A percentile compares a stretch with the other conserved stretches of the same genome.
Conservation (phyloP, 2,329 filamentous ascomycete genomes). For the Sporothrix schenckii region DNA sequence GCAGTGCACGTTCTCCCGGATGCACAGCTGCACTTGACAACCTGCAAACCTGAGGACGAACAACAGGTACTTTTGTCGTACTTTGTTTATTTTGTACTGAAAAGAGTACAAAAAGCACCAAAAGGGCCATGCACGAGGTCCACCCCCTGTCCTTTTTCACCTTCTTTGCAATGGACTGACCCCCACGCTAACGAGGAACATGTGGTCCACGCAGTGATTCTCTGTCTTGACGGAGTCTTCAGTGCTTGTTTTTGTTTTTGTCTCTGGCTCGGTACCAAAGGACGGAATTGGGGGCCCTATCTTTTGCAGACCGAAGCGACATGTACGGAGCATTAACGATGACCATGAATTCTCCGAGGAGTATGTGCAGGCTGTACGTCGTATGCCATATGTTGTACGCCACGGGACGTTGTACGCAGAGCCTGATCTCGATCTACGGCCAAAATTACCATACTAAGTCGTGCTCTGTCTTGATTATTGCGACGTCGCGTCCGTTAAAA, state of each 20-base stretch:
- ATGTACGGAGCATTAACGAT: background rate
- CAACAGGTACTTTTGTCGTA: background rate
- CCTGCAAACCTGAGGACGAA: background rate
- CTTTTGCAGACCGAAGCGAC: background rate
- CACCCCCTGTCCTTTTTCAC: too few species aligned
- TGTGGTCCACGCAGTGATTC: background rate
- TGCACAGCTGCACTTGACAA: background rate
- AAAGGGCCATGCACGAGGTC: too few species aligned
- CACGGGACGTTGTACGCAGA: too few species aligned
- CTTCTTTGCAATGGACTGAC: background rate
- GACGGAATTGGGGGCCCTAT: background rate
- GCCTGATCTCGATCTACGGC: background rate
- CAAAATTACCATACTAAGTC: too few species aligned
- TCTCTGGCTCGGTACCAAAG: background rate
- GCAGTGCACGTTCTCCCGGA: constrained; percentile 20
- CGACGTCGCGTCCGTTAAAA: too few species aligned
- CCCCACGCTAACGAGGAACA: constrained; percentile 15
- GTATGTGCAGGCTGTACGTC: background rate
- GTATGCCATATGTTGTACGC: too few species aligned
- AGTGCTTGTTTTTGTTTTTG: background rate
- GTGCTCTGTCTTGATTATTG: too few species aligned
- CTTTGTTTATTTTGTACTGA: too few species aligned
- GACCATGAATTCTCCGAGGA: background rate
- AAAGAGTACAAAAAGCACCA: background rate
- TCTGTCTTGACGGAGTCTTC: background rate